Evolutionary conservation across 345 rosid genomes (phyloP).

Genomic region (Schrenkiella parvula): DNA sequence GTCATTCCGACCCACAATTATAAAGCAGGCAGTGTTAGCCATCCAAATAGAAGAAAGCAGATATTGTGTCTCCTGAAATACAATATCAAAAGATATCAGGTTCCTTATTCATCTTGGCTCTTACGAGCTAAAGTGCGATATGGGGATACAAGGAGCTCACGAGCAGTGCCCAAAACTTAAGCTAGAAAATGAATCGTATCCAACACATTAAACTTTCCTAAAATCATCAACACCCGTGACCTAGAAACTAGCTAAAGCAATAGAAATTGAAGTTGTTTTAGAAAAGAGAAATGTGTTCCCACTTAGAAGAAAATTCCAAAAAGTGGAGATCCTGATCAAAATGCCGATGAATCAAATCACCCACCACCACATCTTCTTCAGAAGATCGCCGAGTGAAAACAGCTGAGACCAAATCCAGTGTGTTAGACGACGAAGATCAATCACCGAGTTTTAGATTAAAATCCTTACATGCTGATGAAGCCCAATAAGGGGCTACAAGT

Average conservation of each 20-base stretch:
- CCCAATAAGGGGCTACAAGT: too few species aligned
- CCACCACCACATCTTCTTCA: not conserved
- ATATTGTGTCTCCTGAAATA: not conserved
- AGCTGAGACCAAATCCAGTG: too few species aligned
- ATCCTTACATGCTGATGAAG: too few species aligned
- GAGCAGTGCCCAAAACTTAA: not conserved
- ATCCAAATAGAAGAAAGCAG: conserved; percentile 20
- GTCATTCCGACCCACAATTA: conserved; percentile 83
- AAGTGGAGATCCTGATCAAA: not conserved
- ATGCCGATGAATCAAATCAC: not conserved
- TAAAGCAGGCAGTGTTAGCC: conserved; percentile 89
- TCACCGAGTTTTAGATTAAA: too few species aligned
- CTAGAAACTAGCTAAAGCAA: not conserved
- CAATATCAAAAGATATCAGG: not conserved
- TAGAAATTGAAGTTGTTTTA: not conserved
- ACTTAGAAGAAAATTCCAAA: not conserved
- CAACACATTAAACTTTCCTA: too few species aligned
- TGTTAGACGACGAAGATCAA: not conserved
- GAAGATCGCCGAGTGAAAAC: not conserved
- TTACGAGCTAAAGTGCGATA: not conserved
- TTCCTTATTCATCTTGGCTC: too few species aligned
- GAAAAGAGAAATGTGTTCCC: not conserved
- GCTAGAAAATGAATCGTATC: not conserved
- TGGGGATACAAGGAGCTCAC: not conserved
- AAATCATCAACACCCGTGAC: not conserved